Base-by-base conservation (phyloP, 1,139 yeast species). In the Nadsonia commutata region DNA sequence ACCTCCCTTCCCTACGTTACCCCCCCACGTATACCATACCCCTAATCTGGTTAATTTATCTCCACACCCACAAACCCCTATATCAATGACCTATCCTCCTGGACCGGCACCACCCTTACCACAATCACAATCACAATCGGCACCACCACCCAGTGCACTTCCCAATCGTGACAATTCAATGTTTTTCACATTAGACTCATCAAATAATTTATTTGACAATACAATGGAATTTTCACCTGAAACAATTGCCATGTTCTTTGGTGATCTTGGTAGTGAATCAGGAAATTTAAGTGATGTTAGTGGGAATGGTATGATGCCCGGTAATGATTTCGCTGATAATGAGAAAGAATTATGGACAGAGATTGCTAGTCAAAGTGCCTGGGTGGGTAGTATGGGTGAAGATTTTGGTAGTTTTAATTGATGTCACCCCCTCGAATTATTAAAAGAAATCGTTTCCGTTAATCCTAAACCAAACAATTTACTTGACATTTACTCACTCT, bases 301-400 rank as follows among this genome's bases (percentile, higher is more conserved):
- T 22, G 9, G 11, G 7, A 22, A 22, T 11, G 11, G 27, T 11
- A 7, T 7, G 7, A 22, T 7, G 7, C 9, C 9, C 11, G 11
- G 11, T 22, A 22, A 22, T 22, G 11, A 22, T 22, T 22, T 11
- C 27, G 11, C 27, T 22, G 45, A 47, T 31, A 41, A 37, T 17
- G 56, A 52, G 38, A 46, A 46, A 16, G 54, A 46, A 19, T 44
- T 53, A 20, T 53, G 56, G 56, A 48, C 50, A 16, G 56, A 53
- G 40, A 52, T 53, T 23, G 40, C 53, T n/a, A 47, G 42, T 31
- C 55, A 53, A 37, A 51, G 50, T 6, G 46, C 51, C 36, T 52
- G 55, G 55, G 42, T 52, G 16, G 52, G 53, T 8, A 51, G 50
- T 37, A 43, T 51, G 13, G 48, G 53, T 17, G 55, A 52, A 37